Conservation (phyloP, 352 stramenopile genomes). For the Pythium grandisporangium region DNA sequence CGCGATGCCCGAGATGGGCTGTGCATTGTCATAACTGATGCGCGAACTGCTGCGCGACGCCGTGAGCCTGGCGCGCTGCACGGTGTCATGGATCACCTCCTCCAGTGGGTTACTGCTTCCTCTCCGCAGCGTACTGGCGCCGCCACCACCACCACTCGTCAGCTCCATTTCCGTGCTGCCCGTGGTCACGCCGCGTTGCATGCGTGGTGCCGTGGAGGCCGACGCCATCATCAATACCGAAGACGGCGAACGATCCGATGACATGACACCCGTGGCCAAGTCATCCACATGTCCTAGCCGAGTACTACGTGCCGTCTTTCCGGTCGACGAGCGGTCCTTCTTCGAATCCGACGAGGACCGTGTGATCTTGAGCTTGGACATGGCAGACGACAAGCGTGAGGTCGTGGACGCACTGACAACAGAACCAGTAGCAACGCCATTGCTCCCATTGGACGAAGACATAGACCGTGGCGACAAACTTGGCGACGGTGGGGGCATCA, state of each 20-base stretch:
- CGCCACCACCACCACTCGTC: too few relatives aligned
- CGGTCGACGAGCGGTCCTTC: constrained; percentile 51
- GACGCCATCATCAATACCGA: too few relatives aligned
- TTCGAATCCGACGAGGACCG: constrained; percentile 74
- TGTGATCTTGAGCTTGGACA: constrained; percentile 54
- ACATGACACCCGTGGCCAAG: too few relatives aligned
- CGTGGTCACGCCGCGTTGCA: constrained; percentile 54
- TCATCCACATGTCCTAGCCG: too few relatives aligned
- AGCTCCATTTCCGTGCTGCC: constrained; percentile 12
- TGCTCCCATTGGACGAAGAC: constrained; percentile 1
- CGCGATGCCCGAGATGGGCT: constrained; percentile 48
- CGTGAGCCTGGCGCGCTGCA: constrained; percentile 46
- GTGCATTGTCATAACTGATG: constrained; percentile 72
- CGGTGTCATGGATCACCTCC: constrained; percentile 62
- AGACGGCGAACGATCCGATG: too few relatives aligned
- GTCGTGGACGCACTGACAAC: too few relatives aligned
- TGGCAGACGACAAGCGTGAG: constrained; percentile 40
- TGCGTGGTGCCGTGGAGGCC: constrained; percentile 38
- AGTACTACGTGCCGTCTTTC: constrained; percentile 12
- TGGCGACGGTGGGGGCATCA: constrained; percentile 17
- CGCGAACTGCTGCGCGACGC: constrained; percentile 52
- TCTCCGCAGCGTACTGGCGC: not conserved
- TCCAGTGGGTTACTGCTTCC: constrained; percentile 16
- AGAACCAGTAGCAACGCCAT: too few relatives aligned
- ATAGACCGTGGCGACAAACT: constrained; percentile 22